Evolutionary conservation across 331 rosid species (phyloP).

Genomic region (Malus hybrid): DNA sequence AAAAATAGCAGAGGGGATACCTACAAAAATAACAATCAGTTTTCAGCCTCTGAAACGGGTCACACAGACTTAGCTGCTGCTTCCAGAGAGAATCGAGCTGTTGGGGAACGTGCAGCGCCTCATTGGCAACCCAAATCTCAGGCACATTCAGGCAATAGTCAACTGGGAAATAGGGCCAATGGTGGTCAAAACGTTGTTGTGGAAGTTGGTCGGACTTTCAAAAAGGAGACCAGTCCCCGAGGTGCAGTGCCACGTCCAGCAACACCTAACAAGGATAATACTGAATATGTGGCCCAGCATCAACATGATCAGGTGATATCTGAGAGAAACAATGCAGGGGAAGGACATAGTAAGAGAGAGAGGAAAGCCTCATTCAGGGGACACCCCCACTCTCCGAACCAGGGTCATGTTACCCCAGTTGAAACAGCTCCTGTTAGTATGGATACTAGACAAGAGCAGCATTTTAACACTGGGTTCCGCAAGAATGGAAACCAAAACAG

Average conservation of each 20-base stretch:
- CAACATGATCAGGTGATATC: constrained; percentile 32
- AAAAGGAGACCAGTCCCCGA: constrained; percentile 23
- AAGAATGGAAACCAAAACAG: constrained; percentile 54
- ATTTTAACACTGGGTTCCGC: constrained; percentile 41
- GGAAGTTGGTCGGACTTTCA: constrained; percentile 31
- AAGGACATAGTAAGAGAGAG: constrained; percentile 41
- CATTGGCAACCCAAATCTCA: constrained; percentile 94
- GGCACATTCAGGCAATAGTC: constrained; percentile 33
- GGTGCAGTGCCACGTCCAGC: constrained; percentile 20
- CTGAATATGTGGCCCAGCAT: constrained; percentile 23
- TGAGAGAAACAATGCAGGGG: constrained; percentile 32
- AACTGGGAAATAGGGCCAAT: constrained; percentile 28
- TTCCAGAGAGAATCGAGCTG: constrained; percentile 54
- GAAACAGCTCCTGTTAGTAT: constrained; percentile 36
- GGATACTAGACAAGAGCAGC: constrained; percentile 62
- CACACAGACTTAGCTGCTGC: constrained; percentile 36
- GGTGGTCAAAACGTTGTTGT: constrained; percentile 35
- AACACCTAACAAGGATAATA: constrained; percentile 19
- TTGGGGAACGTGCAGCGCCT: constrained; percentile 52
- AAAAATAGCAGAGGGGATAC: constrained; percentile 28
- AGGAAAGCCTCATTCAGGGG: constrained; percentile 46
- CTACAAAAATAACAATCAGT: constrained; percentile 28
- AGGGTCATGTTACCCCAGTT: constrained; percentile 26
- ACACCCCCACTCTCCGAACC: constrained; percentile 46
- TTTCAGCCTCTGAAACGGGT: constrained; percentile 31